phyloP scores from a whole-genome alignment of 2,329 filamentous ascomycete species.

The Cytospora mali region DNA sequence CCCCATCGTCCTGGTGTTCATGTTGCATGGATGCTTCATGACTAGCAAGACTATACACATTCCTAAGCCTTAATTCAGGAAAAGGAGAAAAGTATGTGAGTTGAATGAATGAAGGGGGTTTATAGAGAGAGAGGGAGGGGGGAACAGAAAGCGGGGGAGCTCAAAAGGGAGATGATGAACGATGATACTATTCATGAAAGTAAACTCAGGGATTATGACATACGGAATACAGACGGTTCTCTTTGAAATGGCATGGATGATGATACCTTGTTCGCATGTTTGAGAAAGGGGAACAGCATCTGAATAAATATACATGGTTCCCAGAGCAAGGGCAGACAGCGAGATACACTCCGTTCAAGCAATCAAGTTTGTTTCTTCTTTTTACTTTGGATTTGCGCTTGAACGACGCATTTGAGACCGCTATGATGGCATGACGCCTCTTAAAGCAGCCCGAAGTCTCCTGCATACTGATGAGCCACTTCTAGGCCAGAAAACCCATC shows the following conservation, averaged over 20 bases:
- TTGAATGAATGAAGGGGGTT: background rate
- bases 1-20: conserved; percentile 77
- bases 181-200: background rate
- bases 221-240: conserved; percentile 1
- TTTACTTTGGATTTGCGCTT: background rate
- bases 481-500: background rate
- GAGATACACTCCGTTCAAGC: background rate
- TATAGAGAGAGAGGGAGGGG: background rate
- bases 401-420: background rate
- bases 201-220: conserved; percentile 5
- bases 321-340: background rate
- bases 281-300: conserved; percentile 1
- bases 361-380: background rate
- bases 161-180: background rate
- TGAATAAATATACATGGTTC: conserved; percentile 10
- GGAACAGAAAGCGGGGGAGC: background rate
- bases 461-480: background rate
- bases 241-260: conserved; percentile 4
- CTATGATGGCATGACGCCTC: background rate
- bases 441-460: background rate
- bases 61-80: conserved; percentile 70
- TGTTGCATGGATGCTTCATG: conserved; percentile 92
- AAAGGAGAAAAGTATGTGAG: background rate
- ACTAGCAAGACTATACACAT: conserved; percentile 93
- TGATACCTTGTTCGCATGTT: conserved; percentile 24